phyloP scores from a whole-genome alignment of 2,329 filamentous ascomycete genomes.

The Botrytis paeoniae region DNA sequence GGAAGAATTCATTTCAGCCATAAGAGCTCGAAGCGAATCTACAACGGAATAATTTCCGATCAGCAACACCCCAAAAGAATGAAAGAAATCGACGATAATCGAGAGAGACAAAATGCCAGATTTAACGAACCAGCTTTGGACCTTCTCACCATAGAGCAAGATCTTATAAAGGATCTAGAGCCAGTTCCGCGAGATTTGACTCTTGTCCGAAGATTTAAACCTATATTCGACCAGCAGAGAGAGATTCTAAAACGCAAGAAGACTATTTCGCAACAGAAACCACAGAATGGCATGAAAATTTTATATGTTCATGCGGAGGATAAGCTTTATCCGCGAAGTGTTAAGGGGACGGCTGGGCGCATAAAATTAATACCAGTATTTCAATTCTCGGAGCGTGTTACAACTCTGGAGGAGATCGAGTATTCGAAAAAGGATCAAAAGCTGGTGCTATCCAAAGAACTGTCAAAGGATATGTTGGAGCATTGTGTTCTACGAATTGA shows the following conservation, averaged over 20 bases:
- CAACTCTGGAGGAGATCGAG: neutral
- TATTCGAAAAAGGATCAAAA: neutral
- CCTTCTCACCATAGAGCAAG: neutral
- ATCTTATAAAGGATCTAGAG: neutral
- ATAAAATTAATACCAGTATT: neutral
- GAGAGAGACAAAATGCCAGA: neutral
- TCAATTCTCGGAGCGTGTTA: constrained; percentile 2
- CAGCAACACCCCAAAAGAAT: neutral
- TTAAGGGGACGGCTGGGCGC: neutral
- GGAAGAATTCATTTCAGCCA: neutral
- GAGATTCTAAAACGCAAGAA: neutral
- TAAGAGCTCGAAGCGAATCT: neutral
- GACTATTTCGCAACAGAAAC: neutral
- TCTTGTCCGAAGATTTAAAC: neutral
- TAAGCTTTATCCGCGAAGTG: neutral
- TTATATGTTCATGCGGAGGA: neutral
- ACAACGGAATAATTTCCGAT: neutral
- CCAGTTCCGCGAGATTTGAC: neutral
- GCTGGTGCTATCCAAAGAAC: neutral
- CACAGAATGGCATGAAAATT: neutral
- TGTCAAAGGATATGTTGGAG: neutral
- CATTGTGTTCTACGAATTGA: neutral
- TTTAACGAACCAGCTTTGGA: neutral
- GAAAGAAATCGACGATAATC: neutral
- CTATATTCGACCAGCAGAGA: neutral